Conservation (phyloP, 805 yeast genomes). For the Metschnikowia borealis region DNA sequence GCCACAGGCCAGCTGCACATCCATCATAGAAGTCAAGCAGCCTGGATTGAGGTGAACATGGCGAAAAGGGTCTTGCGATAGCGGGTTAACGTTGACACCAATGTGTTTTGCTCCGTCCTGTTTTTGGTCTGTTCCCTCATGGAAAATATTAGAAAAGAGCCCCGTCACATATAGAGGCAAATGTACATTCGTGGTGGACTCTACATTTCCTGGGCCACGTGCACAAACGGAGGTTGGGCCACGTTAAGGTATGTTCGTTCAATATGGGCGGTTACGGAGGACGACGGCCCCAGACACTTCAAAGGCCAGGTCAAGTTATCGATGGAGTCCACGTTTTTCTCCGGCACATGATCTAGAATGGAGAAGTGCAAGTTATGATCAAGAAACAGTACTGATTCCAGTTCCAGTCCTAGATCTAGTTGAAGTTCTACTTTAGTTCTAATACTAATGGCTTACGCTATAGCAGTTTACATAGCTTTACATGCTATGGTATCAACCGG, state of each 20-base stretch:
- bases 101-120: slow-evolving; percentile 41
- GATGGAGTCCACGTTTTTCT: slow-evolving; percentile 7
- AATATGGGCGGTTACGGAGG: slow-evolving; percentile 18
- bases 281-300: slow-evolving; percentile 12
- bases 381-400: too few relatives aligned
- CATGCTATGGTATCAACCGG: too few relatives aligned
- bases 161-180: slow-evolving; percentile 47
- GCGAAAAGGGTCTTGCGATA: slow-evolving; percentile 49
- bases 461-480: too few relatives aligned
- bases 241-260: slow-evolving; percentile 30
- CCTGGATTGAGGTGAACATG: slow-evolving; percentile 55
- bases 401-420: too few relatives aligned
- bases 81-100: slow-evolving; percentile 53
- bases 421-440: too few relatives aligned
- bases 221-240: slow-evolving; percentile 32
- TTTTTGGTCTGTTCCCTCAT: slow-evolving; percentile 32
- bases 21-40: slow-evolving; percentile 30
- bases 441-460: too few relatives aligned
- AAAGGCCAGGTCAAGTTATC: slow-evolving; percentile 27
- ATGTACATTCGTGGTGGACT: slow-evolving; percentile 52
- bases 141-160: slow-evolving; percentile 34
- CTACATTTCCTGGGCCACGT: slow-evolving; percentile 24
- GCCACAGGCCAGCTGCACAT: slow-evolving; percentile 6
- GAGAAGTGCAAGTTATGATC: slow-evolving; percentile 34
- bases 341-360: slow-evolving; percentile 15